These are phyloP conservation scores for Evansstolkia leycettana DNA, from an alignment of 495 filamentous ascomycete species.

Conservation along the genomic window DNA sequence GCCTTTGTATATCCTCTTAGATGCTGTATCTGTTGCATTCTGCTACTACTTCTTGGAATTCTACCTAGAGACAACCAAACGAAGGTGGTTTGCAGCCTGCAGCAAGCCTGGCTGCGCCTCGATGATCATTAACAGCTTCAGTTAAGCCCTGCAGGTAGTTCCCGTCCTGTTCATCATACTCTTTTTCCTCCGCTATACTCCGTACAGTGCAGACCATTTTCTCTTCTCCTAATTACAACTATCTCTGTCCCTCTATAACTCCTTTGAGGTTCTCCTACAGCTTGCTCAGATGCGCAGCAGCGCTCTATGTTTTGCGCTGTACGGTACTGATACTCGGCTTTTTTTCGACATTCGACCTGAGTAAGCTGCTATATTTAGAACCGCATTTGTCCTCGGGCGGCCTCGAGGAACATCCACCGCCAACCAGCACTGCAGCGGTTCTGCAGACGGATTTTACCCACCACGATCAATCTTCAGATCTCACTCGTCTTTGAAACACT, in stretches of 20 bases:
- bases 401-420: not conserved
- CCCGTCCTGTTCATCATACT: conserved; percentile 1
- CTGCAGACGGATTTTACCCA: conserved; percentile 2
- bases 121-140: conserved; percentile 18
- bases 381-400: conserved; percentile 12
- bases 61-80: too few species aligned
- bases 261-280: not conserved
- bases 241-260: not conserved
- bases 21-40: too few species aligned
- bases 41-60: too few species aligned
- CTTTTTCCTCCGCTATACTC: conserved; percentile 2
- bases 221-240: conserved; percentile 1
- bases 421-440: conserved; percentile 10
- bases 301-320: not conserved
- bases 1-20: not conserved
- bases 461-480: not conserved
- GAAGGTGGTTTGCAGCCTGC: too few species aligned
- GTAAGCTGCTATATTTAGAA: conserved; percentile 15
- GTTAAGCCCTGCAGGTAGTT: conserved; percentile 7
- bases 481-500: too few species aligned
- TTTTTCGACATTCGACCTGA: not conserved
- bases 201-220: conserved; percentile 1
- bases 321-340: conserved; percentile 2
- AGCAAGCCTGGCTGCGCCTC: conserved; percentile 9
- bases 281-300: not conserved